phyloP scores from a whole-genome alignment of 441 rosid genomes.

The Omphalea diandra region DNA sequence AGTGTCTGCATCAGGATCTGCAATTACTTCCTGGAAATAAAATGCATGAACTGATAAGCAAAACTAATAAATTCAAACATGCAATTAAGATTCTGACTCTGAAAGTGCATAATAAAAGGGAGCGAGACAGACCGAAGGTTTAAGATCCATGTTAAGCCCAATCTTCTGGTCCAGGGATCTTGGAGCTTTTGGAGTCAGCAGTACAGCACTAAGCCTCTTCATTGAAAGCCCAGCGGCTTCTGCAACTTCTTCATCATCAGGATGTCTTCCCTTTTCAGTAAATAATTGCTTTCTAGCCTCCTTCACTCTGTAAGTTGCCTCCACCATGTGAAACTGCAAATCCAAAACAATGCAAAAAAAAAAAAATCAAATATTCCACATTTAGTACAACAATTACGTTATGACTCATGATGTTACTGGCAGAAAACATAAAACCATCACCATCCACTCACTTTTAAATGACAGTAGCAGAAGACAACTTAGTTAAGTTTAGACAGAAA shows the following conservation, averaged over 20 bases:
- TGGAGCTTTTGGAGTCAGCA: slow-evolving; percentile 76
- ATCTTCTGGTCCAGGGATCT: slow-evolving; percentile 84
- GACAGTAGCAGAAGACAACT: not conserved
- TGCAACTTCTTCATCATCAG: slow-evolving; percentile 83
- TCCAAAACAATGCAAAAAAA: slow-evolving; percentile 13
- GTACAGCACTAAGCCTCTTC: slow-evolving; percentile 74
- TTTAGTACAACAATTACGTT: not conserved
- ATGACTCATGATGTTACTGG: not conserved
- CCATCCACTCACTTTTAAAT: not conserved
- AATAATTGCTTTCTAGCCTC: slow-evolving; percentile 77
- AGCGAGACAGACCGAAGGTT: slow-evolving; percentile 60
- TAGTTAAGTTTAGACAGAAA: not conserved
- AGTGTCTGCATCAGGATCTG: slow-evolving; percentile 76
- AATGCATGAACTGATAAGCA: slow-evolving; percentile 1
- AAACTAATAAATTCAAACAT: not conserved
- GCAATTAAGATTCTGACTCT: not conserved
- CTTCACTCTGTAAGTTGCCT: slow-evolving; percentile 81
- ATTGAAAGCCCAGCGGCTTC: slow-evolving; percentile 81
- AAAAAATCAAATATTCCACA: slow-evolving; percentile 5
- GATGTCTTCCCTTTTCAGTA: slow-evolving; percentile 64
- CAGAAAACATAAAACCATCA: slow-evolving; percentile 3
- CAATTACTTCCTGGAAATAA: slow-evolving; percentile 63
- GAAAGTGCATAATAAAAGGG: not conserved
- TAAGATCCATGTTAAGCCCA: slow-evolving; percentile 66
- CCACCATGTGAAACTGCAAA: slow-evolving; percentile 87